Conservation (phyloP, 2,329 filamentous ascomycete species). For the Penicillium sp. region DNA sequence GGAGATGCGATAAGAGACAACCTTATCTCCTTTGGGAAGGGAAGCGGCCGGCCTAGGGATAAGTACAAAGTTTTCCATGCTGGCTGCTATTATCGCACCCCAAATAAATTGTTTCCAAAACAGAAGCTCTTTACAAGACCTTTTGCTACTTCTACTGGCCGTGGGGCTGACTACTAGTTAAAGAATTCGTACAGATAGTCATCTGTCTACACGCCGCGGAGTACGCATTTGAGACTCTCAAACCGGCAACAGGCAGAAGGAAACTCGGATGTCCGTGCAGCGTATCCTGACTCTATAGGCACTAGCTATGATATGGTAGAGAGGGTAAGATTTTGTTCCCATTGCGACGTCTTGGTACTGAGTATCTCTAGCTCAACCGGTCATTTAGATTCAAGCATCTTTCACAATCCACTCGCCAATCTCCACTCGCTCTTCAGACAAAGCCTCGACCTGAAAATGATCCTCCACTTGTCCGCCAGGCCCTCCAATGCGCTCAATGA, state of each 20-base stretch:
- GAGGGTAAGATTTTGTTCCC: neutral
- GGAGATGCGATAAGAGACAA: slow-evolving; percentile 21
- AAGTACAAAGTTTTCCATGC: neutral
- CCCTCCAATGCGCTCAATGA: slow-evolving; percentile 77
- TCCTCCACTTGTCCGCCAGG: slow-evolving; percentile 55
- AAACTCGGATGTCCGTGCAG: neutral
- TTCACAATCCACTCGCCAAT: slow-evolving; percentile 49
- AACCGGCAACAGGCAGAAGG: too few relatives aligned
- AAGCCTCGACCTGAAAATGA: slow-evolving; percentile 48
- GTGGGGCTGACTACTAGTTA: neutral
- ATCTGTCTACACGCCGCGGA: neutral
- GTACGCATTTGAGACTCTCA: too few relatives aligned
- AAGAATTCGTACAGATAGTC: neutral
- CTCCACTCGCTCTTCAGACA: slow-evolving; percentile 48
- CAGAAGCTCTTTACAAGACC: too few relatives aligned
- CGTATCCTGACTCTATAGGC: neutral
- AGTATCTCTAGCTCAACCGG: neutral
- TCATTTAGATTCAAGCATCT: slow-evolving; percentile 28
- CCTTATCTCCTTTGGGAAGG: slow-evolving; percentile 9
- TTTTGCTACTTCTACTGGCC: neutral
- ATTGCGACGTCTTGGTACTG: neutral
- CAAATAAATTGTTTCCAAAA: neutral
- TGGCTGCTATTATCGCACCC: neutral
- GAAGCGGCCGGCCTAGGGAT: neutral
- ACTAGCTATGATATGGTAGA: neutral